phyloP scores from a whole-genome alignment of 139 green algal genomes.

The Auxenochlorella pyrenoidosa region DNA sequence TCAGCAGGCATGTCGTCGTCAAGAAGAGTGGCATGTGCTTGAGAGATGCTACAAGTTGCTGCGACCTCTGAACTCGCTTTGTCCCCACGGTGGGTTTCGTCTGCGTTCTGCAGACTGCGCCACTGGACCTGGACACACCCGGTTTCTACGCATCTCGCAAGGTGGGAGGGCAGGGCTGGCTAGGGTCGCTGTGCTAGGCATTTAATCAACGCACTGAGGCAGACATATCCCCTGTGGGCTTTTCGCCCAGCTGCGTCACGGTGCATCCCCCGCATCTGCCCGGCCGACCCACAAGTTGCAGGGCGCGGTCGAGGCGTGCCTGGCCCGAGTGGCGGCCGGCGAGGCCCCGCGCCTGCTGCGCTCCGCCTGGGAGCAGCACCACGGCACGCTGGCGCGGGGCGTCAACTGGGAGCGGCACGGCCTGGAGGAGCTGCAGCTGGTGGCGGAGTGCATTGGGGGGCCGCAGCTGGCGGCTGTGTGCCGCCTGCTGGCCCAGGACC shows the following conservation, averaged over 20 bases:
- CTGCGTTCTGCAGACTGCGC: conserved; percentile 57
- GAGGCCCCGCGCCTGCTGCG: conserved; percentile 45
- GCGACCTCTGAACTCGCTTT: no score
- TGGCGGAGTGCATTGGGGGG: conserved; percentile 79
- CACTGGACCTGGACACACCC: conserved; percentile 82
- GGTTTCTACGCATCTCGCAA: conserved; percentile 77
- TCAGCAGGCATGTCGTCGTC: no score
- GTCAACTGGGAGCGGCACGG: conserved; percentile 78
- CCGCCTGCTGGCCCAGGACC: conserved; percentile 81
- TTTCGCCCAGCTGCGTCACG: no score
- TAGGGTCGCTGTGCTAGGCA: not conserved
- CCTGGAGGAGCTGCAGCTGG: conserved; percentile 70
- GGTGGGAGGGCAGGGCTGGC: not conserved
- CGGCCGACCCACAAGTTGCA: no score
- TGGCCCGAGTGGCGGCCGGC: conserved; percentile 55
- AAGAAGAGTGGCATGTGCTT: not conserved
- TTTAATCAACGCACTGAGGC: not conserved
- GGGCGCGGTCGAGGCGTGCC: conserved; percentile 59
- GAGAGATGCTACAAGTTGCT: not conserved
- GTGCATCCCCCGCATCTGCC: no score
- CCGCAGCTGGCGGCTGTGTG: conserved; percentile 76
- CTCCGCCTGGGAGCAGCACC: conserved; percentile 56
- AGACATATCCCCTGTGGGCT: no score
- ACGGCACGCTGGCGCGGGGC: conserved; percentile 62
- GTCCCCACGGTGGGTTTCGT: not conserved